A percentile compares a stretch with the other conserved stretches of the same genome.
Evolutionary conservation across 495 filamentous ascomycete species (phyloP).

Genomic region (Hypoxylon lienhwacheense): DNA sequence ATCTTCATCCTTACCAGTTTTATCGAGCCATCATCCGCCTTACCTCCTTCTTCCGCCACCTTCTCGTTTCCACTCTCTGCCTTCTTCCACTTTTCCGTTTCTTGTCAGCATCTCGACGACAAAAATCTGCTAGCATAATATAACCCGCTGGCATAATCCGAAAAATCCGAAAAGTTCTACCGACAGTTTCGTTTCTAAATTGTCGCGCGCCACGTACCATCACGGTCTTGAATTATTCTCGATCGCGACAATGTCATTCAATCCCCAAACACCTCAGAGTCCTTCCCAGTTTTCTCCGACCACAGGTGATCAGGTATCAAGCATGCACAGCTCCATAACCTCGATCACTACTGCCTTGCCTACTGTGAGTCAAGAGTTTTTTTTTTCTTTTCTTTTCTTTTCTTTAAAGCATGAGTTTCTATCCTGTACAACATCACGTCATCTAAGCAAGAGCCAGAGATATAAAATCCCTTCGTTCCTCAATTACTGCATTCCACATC

Average conservation of each 20-base stretch:
- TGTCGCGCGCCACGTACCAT: conserved; percentile 13
- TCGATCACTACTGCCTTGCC: conserved; percentile 50
- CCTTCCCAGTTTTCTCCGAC: conserved; percentile 56
- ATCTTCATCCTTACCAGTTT: conserved; percentile 23
- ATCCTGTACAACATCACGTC: neutral
- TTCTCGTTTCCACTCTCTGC: conserved; percentile 7
- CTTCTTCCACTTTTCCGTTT: conserved; percentile 8
- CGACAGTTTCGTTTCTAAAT: conserved; percentile 16
- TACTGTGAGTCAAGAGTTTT: conserved; percentile 36
- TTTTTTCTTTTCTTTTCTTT: conserved; percentile 1
- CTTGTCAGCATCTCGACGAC: conserved; percentile 18
- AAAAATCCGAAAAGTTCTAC: conserved; percentile 4
- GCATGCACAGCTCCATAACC: conserved; percentile 49
- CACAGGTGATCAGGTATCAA: conserved; percentile 47
- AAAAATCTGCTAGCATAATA: conserved; percentile 9
- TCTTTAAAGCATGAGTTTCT: neutral
- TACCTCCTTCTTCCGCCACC: conserved; percentile 1
- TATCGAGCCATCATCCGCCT: conserved; percentile 9
- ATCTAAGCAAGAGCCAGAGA: neutral
- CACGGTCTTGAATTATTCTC: conserved; percentile 26
- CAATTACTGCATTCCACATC: neutral
- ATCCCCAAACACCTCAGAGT: conserved; percentile 62
- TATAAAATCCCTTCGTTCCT: neutral
- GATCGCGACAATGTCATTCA: conserved; percentile 55
- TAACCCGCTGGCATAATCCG: no score